These are phyloP conservation scores for Calycina herbarum DNA, from an alignment of 2,329 filamentous ascomycete genomes.

Conservation along the genomic window DNA sequence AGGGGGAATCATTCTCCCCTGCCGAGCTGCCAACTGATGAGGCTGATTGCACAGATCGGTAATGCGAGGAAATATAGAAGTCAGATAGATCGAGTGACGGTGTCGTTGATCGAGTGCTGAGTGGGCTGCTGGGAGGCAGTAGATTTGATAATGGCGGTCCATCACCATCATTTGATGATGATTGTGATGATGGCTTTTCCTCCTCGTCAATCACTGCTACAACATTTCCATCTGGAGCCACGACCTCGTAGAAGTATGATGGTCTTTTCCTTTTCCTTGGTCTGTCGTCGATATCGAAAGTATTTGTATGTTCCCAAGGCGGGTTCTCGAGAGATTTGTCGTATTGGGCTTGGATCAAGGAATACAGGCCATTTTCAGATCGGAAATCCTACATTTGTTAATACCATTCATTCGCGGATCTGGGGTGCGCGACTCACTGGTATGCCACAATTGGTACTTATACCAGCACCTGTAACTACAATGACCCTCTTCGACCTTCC, in stretches of 20 bases:
- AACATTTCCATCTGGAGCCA: conserved; percentile 34
- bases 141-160: conserved; percentile 17
- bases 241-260: conserved; percentile 35
- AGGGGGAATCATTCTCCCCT: neutral
- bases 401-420: neutral
- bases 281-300: conserved; percentile 38
- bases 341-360: conserved; percentile 68
- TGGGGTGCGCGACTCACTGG: conserved; percentile 51
- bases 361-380: conserved; percentile 71
- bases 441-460: conserved; percentile 75
- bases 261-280: conserved; percentile 35
- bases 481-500: conserved; percentile 68
- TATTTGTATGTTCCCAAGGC: conserved; percentile 35
- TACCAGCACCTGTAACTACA: conserved; percentile 70
- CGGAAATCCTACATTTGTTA: conserved; percentile 60
- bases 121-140: conserved; percentile 14
- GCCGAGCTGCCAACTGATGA: conserved; percentile 5
- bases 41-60: neutral
- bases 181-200: conserved; percentile 6
- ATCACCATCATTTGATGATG: conserved; percentile 4
- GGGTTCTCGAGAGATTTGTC: conserved; percentile 50
- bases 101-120: conserved; percentile 12
- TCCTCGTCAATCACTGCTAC: conserved; percentile 32
- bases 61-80: neutral
- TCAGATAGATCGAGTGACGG: conserved; percentile 7